Conservation (phyloP, 495 filamentous ascomycete genomes). For the Apodospora peruviana region DNA sequence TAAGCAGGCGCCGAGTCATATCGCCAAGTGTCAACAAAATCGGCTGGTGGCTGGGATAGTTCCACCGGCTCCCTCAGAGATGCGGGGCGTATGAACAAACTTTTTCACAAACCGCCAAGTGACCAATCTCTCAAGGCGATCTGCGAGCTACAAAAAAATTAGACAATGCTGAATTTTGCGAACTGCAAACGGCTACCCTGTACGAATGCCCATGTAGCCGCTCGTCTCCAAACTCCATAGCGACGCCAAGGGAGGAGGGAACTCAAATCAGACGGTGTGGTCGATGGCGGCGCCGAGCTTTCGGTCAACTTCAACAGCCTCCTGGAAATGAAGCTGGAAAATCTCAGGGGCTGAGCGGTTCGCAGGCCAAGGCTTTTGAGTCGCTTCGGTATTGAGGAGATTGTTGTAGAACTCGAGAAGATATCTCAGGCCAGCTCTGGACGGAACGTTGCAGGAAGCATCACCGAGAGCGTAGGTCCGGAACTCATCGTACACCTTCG, state of each 20-base stretch:
- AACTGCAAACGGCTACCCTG: not conserved
- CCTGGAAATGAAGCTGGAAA: conserved; percentile 20
- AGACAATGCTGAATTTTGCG: too few species aligned
- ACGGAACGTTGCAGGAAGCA: conserved; percentile 24
- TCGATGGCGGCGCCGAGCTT: conserved; percentile 2
- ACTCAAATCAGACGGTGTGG: not conserved
- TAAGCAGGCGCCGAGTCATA: conserved; percentile 1
- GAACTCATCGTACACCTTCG: conserved; percentile 77
- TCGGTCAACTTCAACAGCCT: conserved; percentile 15
- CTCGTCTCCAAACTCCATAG: too few species aligned
- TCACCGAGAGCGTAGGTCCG: conserved; percentile 66
- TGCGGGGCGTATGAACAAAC: not conserved
- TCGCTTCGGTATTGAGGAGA: conserved; percentile 15
- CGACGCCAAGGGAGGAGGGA: too few species aligned
- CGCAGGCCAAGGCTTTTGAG: conserved; percentile 24
- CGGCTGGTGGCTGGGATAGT: conserved; percentile 2
- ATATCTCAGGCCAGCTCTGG: conserved; percentile 16
- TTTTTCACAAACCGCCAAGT: not conserved
- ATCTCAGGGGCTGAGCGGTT: conserved; percentile 20
- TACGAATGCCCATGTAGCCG: too few species aligned
- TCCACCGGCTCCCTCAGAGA: conserved; percentile 5
- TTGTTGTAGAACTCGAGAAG: conserved; percentile 25
- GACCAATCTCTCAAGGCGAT: conserved; percentile 1
- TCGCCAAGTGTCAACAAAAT: not conserved
- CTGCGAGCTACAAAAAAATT: not conserved